phyloP scores from a whole-genome alignment of 352 stramenopile species.

The Phytophthora cryptogea region DNA sequence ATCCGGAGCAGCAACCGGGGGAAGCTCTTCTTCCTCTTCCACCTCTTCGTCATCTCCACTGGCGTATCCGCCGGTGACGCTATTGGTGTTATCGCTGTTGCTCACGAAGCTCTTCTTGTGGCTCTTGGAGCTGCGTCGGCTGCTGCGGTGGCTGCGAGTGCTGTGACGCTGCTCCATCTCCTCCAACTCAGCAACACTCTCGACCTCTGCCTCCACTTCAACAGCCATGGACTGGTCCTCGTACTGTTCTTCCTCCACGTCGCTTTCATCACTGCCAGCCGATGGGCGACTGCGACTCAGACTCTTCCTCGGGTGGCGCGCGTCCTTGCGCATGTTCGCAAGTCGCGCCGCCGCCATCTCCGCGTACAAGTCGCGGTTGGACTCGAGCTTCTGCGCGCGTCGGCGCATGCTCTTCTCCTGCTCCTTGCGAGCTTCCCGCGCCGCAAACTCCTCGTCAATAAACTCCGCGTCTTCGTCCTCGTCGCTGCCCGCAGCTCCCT shows the following conservation, averaged over 20 bases:
- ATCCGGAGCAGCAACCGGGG: neutral
- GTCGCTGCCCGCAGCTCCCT: slow-evolving; percentile 17
- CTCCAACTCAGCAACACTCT: slow-evolving; percentile 19
- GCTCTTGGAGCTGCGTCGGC: slow-evolving; percentile 27
- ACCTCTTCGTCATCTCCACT: slow-evolving; percentile 22
- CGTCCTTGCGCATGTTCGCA: slow-evolving; percentile 63
- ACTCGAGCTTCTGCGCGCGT: slow-evolving; percentile 71
- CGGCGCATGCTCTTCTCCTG: slow-evolving; percentile 59
- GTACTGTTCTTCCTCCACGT: slow-evolving; percentile 28
- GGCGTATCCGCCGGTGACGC: slow-evolving; percentile 11
- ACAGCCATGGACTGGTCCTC: slow-evolving; percentile 28
- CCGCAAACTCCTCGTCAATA: slow-evolving; percentile 53
- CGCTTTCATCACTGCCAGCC: slow-evolving; percentile 26
- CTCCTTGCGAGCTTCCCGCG: slow-evolving; percentile 48
- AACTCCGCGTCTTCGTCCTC: slow-evolving; percentile 48
- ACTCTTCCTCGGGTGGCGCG: slow-evolving; percentile 54
- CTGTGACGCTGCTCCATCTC: slow-evolving; percentile 24
- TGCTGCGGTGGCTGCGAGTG: slow-evolving; percentile 31
- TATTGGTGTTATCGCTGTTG: slow-evolving; percentile 28
- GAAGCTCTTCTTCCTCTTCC: slow-evolving; percentile 17
- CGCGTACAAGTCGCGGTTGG: slow-evolving; percentile 70
- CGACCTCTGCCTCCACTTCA: slow-evolving; percentile 17
- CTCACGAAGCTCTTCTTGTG: slow-evolving; percentile 41
- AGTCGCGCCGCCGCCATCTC: slow-evolving; percentile 73
- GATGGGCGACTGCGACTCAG: slow-evolving; percentile 21